Conservation (phyloP, 139 green algal species). For the Monoraphidium neglectum region DNA sequence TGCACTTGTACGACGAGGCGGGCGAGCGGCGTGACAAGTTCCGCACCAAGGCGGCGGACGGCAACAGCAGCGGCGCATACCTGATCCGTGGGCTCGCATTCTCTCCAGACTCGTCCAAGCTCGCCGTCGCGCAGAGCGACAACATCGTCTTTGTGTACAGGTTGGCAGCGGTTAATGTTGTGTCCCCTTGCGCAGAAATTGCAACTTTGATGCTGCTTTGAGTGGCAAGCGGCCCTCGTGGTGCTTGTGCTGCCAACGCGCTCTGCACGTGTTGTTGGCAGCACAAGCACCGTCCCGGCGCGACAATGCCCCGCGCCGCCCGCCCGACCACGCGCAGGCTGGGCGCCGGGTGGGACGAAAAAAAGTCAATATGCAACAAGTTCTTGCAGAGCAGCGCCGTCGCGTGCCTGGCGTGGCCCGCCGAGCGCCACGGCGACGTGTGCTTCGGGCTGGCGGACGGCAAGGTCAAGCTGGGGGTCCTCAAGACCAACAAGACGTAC, state of each 20-base stretch:
- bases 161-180: conserved; percentile 23
- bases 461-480: conserved; percentile 67
- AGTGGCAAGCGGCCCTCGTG: too few relatives aligned
- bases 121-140: conserved; percentile 87
- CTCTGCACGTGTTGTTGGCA: too few relatives aligned
- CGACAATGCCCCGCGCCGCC: too few relatives aligned
- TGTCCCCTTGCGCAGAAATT: too few relatives aligned
- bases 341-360: conserved; percentile 75
- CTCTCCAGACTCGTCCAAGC: conserved; percentile 78
- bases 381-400: conserved; percentile 63
- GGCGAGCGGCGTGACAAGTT: conserved; percentile 87
- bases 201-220: too few relatives aligned
- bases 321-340: conserved; percentile 33
- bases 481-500: conserved; percentile 76
- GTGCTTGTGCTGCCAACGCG: too few relatives aligned
- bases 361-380: conserved; percentile 93
- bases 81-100: conserved; percentile 81
- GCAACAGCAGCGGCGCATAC: conserved; percentile 48
- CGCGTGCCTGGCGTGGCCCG: conserved; percentile 72
- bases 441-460: conserved; percentile 79
- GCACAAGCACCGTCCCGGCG: too few relatives aligned
- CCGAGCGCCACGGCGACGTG: conserved; percentile 55
- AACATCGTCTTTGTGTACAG: conserved; percentile 91
- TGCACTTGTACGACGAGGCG: conserved; percentile 85
- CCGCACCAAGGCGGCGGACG: conserved; percentile 66